These are phyloP conservation scores for Yamadazyma diddensiae DNA, from an alignment of 1,139 yeast genomes.

Conservation along the genomic window DNA sequence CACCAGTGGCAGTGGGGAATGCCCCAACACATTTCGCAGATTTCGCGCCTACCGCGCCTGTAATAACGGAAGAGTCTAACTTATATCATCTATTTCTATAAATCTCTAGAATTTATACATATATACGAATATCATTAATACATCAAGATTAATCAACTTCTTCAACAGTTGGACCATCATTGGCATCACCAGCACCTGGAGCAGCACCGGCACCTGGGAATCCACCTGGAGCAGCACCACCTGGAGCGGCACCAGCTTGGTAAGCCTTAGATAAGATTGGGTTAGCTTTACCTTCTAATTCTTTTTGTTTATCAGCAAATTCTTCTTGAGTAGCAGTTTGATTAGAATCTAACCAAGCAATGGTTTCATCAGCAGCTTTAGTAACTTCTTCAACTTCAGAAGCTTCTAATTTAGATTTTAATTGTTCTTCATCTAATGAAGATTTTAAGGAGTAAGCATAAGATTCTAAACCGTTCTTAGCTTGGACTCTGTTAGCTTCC, in stretches of 20 bases:
- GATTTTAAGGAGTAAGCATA: slow-evolving; percentile 88
- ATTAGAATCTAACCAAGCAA: slow-evolving; percentile 85
- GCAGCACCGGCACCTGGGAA: slow-evolving; percentile 50
- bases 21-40: too few species aligned
- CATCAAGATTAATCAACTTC: slow-evolving; percentile 72
- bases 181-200: slow-evolving; percentile 62
- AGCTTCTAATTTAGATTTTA: slow-evolving; percentile 79
- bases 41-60: too few species aligned
- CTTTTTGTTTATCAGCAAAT: slow-evolving; percentile 87
- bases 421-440: slow-evolving; percentile 74
- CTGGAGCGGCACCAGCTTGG: slow-evolving; percentile 63
- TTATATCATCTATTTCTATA: background rate
- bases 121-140: slow-evolving; percentile 2
- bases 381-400: slow-evolving; percentile 76
- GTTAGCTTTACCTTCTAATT: slow-evolving; percentile 89
- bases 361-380: slow-evolving; percentile 82
- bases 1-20: background rate
- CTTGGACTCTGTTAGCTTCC: slow-evolving; percentile 47
- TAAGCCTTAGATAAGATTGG: slow-evolving; percentile 93
- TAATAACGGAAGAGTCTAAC: too few species aligned
- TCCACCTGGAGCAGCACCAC: slow-evolving; percentile 54
- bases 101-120: background rate
- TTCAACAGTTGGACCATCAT: slow-evolving; percentile 90
- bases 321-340: slow-evolving; percentile 87
- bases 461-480: slow-evolving; percentile 89